phyloP scores from a whole-genome alignment of 495 filamentous ascomycete genomes.

The Cercophora sp. region DNA sequence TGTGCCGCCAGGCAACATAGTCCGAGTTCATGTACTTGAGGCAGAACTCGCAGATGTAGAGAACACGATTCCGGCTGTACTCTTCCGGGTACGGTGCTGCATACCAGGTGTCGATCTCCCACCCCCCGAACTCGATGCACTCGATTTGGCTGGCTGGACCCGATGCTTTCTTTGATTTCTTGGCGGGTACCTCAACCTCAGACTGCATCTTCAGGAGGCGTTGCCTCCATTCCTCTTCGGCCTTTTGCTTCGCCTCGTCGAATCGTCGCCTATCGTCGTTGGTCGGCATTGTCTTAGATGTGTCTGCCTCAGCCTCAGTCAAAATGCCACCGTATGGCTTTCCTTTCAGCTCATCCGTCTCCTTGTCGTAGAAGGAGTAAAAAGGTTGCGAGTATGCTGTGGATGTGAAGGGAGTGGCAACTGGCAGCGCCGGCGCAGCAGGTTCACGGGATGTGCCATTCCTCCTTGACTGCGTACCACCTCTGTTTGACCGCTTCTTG shows the following conservation, averaged over 20 bases:
- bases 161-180: constrained; percentile 62
- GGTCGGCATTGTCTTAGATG: constrained; percentile 77
- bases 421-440: constrained; percentile 18
- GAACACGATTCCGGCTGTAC: constrained; percentile 88
- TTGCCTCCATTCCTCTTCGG: constrained; percentile 84
- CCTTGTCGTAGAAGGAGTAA: constrained; percentile 80
- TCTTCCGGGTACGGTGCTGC: constrained; percentile 98
- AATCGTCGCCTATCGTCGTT: constrained; percentile 77
- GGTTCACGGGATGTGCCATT: constrained; percentile 10
- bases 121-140: constrained; percentile 95
- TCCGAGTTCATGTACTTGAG: constrained; percentile 99
- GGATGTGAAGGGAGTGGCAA: constrained; percentile 49
- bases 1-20: constrained; percentile 95
- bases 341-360: constrained; percentile 80
- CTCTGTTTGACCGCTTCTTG: constrained; percentile 43
- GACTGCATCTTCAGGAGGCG: constrained; percentile 46
- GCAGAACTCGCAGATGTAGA: constrained; percentile 99
- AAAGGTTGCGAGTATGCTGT: constrained; percentile 60
- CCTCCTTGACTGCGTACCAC: constrained; percentile 16
- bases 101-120: constrained; percentile 99
- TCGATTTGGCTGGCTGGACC: constrained; percentile 94
- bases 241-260: constrained; percentile 79
- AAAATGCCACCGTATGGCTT: constrained; percentile 97
- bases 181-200: constrained; percentile 39
- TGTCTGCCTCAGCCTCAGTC: constrained; percentile 84